Evolutionary conservation across 495 filamentous ascomycete genomes (phyloP), one percentile per base, ranked within the genome.

Genomic region (Neurospora discreta): DNA sequence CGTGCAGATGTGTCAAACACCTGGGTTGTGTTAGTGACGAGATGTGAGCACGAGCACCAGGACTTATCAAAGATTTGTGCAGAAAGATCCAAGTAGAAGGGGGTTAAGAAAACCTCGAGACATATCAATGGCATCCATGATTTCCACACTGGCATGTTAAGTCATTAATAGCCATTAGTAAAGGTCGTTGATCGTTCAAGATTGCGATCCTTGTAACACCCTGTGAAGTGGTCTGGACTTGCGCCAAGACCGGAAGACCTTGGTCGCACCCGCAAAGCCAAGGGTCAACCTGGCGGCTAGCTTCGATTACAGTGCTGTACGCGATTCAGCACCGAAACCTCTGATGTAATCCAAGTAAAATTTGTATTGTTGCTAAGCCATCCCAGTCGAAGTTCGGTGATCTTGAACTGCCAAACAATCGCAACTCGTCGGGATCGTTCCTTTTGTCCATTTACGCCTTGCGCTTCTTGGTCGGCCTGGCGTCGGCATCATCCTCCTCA

Each of bases 391-490:
- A 9, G 26, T 65, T 3, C 16, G 2, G 2, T 33, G 26, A 16
- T 8, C 13, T 33, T 15, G 3, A 65, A 6, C 15, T 65, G 52
- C 2, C 15, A 16, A 60, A 30, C 3, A 6, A 16, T 30, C 26
- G 1, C 26, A 4, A 33, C 9, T 33, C 15, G 52, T 65, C 52
- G 52, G 33, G 26, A 33, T 26, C 15, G 20, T 11, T 38, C 43
- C n/a, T 39, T n/a, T 6, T 69, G 41, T 41, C 30, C 18, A 0
- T 73, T 71, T 75, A 82, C 36, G 73, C 79, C 77, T 84, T 84
- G 10, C 80, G 76, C 82, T 84, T 85, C 74, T 85, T 85, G 72
- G 79, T 78, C 4, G 84, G 78, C 70, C 80, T 78, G 58, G 76
- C 75, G 26, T 79, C 82, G 15, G 80, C 74, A 68, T 80, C 78